Evolutionary conservation across 768 basidiomycete genomes (phyloP).

Genomic region (Hypsizygus marmoreus): DNA sequence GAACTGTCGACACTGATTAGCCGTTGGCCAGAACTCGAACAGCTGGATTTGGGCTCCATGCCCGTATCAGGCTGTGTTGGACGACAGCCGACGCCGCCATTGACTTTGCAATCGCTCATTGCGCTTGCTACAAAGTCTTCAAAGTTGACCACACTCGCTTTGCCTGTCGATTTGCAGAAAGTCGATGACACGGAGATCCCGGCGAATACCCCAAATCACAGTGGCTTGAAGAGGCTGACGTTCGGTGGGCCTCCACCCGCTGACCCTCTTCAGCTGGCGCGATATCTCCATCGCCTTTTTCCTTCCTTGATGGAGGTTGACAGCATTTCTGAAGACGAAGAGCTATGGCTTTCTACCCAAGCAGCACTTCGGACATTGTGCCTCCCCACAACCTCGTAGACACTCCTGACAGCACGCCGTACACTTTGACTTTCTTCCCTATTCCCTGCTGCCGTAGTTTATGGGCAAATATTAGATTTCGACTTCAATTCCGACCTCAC

Average conservation of each 20-base stretch:
- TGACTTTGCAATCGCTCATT: slow-evolving; percentile 30
- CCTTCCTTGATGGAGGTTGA: slow-evolving; percentile 38
- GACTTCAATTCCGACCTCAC: too few species aligned
- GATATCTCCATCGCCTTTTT: slow-evolving; percentile 36
- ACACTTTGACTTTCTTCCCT: too few species aligned
- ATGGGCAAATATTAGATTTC: too few species aligned
- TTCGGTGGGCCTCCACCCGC: slow-evolving; percentile 33
- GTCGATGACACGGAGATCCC: not conserved
- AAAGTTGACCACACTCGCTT: slow-evolving; percentile 29
- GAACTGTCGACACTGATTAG: slow-evolving; percentile 37
- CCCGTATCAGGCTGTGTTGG: slow-evolving; percentile 25
- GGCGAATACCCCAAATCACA: slow-evolving; percentile 15
- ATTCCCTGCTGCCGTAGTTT: too few species aligned
- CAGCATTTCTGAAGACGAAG: slow-evolving; percentile 33
- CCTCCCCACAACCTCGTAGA: not conserved
- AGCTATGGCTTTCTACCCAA: slow-evolving; percentile 26
- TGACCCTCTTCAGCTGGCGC: slow-evolving; percentile 27
- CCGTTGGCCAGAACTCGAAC: slow-evolving; percentile 48
- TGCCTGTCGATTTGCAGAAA: slow-evolving; percentile 28
- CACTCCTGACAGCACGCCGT: slow-evolving; percentile 1
- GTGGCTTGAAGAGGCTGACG: slow-evolving; percentile 33
- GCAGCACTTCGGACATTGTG: slow-evolving; percentile 5
- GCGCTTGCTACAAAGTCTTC: slow-evolving; percentile 26
- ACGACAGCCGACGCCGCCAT: slow-evolving; percentile 14
- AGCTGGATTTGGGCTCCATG: slow-evolving; percentile 41